Evolutionary conservation across 176 grass and related monocot species (phyloP).

Genomic region (Lolium rigidum): DNA sequence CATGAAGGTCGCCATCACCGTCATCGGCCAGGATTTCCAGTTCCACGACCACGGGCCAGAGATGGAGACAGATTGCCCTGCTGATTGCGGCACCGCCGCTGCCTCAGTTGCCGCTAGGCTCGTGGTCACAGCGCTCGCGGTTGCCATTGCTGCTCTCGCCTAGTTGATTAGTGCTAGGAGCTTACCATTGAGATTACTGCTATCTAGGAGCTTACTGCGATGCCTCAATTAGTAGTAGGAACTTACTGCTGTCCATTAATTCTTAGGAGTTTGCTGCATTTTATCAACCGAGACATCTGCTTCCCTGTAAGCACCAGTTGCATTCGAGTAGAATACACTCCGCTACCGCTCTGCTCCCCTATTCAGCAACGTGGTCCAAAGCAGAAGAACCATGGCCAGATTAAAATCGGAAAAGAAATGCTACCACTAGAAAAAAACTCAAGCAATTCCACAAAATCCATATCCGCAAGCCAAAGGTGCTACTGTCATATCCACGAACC

Average conservation of each 20-base stretch:
- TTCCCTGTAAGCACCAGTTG: background rate
- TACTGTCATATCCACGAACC: constrained; percentile 19
- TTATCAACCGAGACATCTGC: background rate
- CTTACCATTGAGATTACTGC: background rate
- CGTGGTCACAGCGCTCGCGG: background rate
- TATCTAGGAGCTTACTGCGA: background rate
- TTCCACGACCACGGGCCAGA: constrained; percentile 24
- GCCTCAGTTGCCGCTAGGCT: background rate
- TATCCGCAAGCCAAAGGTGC: constrained; percentile 27
- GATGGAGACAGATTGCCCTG: background rate
- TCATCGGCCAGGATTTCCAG: constrained; percentile 26
- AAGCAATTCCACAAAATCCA: constrained; percentile 32
- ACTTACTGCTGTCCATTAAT: no score
- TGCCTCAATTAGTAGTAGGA: background rate
- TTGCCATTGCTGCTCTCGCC: background rate
- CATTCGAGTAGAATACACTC: background rate
- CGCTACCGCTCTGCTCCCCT: background rate
- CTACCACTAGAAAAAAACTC: background rate
- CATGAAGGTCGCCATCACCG: constrained; percentile 76
- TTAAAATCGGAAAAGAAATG: background rate
- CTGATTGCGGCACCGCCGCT: background rate
- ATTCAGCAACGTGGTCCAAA: background rate
- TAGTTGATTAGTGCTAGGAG: background rate
- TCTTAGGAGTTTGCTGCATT: no score
- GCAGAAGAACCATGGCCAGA: background rate